Evolutionary conservation across 176 grass and related monocot genomes (phyloP).

Genomic region (Dactylis glomerata): DNA sequence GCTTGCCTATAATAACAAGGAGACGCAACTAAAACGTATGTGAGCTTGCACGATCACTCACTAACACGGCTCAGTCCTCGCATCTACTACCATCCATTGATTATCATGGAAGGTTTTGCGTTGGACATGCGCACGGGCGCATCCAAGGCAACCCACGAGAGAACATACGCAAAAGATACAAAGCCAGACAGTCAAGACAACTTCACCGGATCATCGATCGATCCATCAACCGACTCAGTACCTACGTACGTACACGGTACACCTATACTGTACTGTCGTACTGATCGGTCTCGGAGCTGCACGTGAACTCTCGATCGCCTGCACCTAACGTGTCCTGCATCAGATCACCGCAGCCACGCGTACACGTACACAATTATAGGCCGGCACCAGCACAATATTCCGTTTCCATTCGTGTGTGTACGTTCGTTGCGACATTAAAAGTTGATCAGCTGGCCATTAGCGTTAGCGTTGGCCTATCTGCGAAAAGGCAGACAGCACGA

Average conservation of each 20-base stretch:
- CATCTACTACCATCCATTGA: not conserved
- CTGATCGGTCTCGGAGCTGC: not conserved
- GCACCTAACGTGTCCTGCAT: not conserved
- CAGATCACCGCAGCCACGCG: not conserved
- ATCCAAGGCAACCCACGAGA: not conserved
- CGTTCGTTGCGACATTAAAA: not conserved
- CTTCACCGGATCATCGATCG: not conserved
- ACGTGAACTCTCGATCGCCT: slow-evolving; percentile 29
- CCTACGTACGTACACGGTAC: not conserved
- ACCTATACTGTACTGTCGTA: too few species aligned
- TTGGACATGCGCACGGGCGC: not conserved
- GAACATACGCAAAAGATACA: not conserved
- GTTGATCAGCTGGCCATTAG: not conserved
- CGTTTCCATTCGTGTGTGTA: not conserved
- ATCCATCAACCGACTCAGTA: not conserved
- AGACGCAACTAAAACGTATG: too few species aligned
- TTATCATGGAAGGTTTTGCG: not conserved
- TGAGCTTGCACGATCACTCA: not conserved
- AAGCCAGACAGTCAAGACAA: not conserved
- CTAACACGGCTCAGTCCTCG: not conserved
- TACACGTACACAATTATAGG: not conserved
- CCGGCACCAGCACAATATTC: not conserved
- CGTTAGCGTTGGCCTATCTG: not conserved
- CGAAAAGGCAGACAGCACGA: not conserved
- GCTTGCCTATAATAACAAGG: too few species aligned